Evolutionary conservation across 2,329 filamentous ascomycete genomes (phyloP).

Genomic region (Xylaria sp.): DNA sequence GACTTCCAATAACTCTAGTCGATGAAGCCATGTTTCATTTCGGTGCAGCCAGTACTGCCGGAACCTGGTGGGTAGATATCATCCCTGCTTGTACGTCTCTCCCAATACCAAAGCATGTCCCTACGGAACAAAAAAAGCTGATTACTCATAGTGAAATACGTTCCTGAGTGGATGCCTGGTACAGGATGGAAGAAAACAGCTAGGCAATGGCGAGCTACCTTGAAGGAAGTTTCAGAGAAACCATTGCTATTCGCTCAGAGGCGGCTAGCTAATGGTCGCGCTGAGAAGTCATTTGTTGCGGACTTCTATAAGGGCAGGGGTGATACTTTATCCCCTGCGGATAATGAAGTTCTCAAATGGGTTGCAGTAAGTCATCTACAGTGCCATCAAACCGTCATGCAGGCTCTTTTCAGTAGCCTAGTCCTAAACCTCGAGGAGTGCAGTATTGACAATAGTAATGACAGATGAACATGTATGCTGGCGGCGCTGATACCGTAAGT

Average conservation of each 20-base stretch:
- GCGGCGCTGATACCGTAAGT: slow-evolving; percentile 44
- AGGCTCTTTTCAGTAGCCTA: background rate
- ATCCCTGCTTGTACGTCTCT: slow-evolving; percentile 41
- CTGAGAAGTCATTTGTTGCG: slow-evolving; percentile 36
- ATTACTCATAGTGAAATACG: slow-evolving; percentile 35
- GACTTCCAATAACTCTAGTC: slow-evolving; percentile 15
- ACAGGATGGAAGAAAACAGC: slow-evolving; percentile 42
- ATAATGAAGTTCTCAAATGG: slow-evolving; percentile 38
- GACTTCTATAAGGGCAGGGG: slow-evolving; percentile 24
- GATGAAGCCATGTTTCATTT: slow-evolving; percentile 41
- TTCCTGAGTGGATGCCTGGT: slow-evolving; percentile 48
- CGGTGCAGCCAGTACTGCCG: slow-evolving; percentile 22
- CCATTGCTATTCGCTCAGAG: slow-evolving; percentile 42
- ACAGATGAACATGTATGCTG: slow-evolving; percentile 37
- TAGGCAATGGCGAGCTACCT: slow-evolving; percentile 27
- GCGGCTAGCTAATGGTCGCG: slow-evolving; percentile 35
- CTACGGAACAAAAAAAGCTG: background rate
- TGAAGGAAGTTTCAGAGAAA: slow-evolving; percentile 31
- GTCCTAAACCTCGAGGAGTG: background rate
- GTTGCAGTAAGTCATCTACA: slow-evolving; percentile 29
- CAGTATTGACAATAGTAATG: slow-evolving; percentile 2
- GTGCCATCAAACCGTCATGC: background rate
- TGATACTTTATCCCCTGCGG: slow-evolving; percentile 21
- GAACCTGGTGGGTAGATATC: slow-evolving; percentile 46
- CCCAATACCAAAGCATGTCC: background rate